A percentile compares a stretch with the other conserved stretches of the same genome.
phyloP scores from a whole-genome alignment of 768 basidiomycete species.

The Hysterangium stoloniferum region DNA sequence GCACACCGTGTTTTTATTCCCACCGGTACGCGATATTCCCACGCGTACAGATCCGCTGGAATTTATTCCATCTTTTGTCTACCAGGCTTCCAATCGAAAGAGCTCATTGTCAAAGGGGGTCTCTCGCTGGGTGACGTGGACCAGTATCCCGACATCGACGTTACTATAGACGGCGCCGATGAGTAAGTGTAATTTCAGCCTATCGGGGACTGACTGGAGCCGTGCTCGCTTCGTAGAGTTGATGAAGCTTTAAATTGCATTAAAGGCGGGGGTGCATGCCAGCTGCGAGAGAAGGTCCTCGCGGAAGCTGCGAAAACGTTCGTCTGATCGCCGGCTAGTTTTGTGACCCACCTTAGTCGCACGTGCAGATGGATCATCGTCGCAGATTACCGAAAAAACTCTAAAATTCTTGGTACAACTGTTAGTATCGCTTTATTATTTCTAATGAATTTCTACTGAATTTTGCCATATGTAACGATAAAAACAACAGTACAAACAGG shows the following conservation, averaged over 20 bases:
- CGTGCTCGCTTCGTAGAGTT: conserved; percentile 45
- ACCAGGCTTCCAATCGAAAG: conserved; percentile 87
- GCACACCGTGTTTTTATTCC: conserved; percentile 81
- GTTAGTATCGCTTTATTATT: conserved; percentile 38
- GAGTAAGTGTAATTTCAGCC: conserved; percentile 51
- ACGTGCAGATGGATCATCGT: conserved; percentile 70
- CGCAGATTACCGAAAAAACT: conserved; percentile 95
- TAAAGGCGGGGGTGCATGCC: conserved; percentile 96
- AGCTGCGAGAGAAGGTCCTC: conserved; percentile 93
- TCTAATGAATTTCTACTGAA: conserved; percentile 8
- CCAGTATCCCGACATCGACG: conserved; percentile 82
- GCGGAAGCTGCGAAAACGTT: conserved; percentile 91
- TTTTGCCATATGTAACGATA: too few relatives aligned
- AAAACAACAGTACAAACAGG: conserved; percentile 73
- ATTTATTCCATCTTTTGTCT: conserved; percentile 14
- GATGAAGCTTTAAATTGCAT: conserved; percentile 84
- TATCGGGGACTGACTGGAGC: conserved; percentile 14
- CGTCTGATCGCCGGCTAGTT: conserved; percentile 20
- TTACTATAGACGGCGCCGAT: conserved; percentile 97
- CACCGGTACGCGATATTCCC: conserved; percentile 65
- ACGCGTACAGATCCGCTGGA: background rate
- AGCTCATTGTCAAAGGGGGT: conserved; percentile 78
- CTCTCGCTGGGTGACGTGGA: conserved; percentile 83
- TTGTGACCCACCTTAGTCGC: background rate
- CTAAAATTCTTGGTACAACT: conserved; percentile 67